Evolutionary conservation across 306 rosid genomes (phyloP).

Genomic region (Elaeagnus macrophylla): DNA sequence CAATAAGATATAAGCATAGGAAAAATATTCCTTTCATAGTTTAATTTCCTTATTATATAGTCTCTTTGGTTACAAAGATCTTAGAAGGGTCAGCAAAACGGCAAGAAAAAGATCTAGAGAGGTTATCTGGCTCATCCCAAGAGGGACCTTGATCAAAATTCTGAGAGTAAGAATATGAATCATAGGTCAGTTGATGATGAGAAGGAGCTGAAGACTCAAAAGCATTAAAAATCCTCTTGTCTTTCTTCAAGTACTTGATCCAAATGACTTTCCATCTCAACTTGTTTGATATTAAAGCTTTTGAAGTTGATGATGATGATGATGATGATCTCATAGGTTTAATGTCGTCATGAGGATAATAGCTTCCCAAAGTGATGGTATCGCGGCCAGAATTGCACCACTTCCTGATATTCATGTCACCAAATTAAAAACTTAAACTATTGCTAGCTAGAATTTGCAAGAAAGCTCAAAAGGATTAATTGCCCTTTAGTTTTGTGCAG

Average conservation of each 20-base stretch:
- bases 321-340: not conserved
- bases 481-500: not conserved
- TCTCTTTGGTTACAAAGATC: constrained; percentile 15
- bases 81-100: constrained; percentile 47
- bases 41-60: no score
- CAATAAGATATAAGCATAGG: no score
- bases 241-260: constrained; percentile 30
- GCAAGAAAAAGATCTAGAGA: constrained; percentile 44
- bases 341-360: constrained; percentile 1
- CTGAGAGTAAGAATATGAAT: constrained; percentile 45
- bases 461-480: not conserved
- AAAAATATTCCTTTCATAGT: no score
- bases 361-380: constrained; percentile 25
- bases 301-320: not conserved
- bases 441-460: not conserved
- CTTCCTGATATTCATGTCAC: constrained; percentile 19
- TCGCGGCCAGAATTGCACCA: constrained; percentile 24
- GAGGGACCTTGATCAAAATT: constrained; percentile 44
- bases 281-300: constrained; percentile 7
- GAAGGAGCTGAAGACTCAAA: constrained; percentile 10
- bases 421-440: not conserved
- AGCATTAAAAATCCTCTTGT: constrained; percentile 28
- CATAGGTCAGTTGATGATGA: constrained; percentile 22
- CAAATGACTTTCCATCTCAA: constrained; percentile 21
- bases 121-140: constrained; percentile 27